A percentile compares a stretch with the other conserved stretches of the same genome.
Evolutionary conservation across 2,329 filamentous ascomycete species (phyloP).

Genomic region (Hirsutella rhossiliensis): DNA sequence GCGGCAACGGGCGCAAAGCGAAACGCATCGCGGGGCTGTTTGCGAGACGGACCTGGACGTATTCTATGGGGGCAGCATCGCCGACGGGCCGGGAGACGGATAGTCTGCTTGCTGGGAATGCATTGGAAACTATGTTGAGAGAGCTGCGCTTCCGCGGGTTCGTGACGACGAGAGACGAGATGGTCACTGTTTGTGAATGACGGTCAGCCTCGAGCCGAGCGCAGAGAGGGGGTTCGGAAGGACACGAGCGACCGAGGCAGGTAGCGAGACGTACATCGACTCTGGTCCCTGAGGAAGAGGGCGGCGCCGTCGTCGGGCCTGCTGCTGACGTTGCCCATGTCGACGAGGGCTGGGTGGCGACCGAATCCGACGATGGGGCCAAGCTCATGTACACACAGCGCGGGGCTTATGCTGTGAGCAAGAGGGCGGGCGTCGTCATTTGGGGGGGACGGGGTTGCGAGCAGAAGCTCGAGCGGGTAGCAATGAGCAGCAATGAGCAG

Average conservation of each 20-base stretch:
- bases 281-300: slow-evolving; percentile 84
- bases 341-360: slow-evolving; percentile 17
- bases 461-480: slow-evolving; percentile 1
- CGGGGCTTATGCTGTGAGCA: slow-evolving; percentile 13
- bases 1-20: slow-evolving; percentile 2
- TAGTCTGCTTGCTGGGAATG: slow-evolving; percentile 73
- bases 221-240: neutral
- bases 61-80: slow-evolving; percentile 73
- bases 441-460: slow-evolving; percentile 1
- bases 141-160: slow-evolving; percentile 69
- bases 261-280: slow-evolving; percentile 54
- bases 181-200: slow-evolving; percentile 52
- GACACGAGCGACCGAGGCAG: neutral
- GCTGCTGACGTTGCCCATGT: slow-evolving; percentile 89
- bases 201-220: slow-evolving; percentile 5
- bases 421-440: slow-evolving; percentile 12
- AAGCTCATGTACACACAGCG: slow-evolving; percentile 9
- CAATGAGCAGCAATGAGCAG: slow-evolving; percentile 10
- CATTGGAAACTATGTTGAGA: slow-evolving; percentile 70
- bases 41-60: slow-evolving; percentile 61
- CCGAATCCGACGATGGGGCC: slow-evolving; percentile 1
- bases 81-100: slow-evolving; percentile 57
- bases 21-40: neutral
- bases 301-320: slow-evolving; percentile 70
- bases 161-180: slow-evolving; percentile 71